These are phyloP conservation scores for Lachancea quebecensis DNA, from an alignment of 805 yeast genomes.

Conservation along the genomic window DNA sequence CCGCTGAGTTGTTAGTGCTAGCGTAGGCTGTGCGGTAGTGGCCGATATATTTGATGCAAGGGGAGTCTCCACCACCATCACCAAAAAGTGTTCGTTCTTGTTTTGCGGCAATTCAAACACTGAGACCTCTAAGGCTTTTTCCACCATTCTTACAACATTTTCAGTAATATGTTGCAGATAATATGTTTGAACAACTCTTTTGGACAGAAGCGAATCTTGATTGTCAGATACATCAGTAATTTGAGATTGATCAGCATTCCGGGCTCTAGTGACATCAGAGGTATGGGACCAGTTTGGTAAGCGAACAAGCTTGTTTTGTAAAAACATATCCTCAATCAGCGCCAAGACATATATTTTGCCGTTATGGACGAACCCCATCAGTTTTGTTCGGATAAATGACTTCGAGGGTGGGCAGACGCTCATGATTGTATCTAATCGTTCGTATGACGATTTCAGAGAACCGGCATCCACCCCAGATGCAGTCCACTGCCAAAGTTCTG, in stretches of 20 bases:
- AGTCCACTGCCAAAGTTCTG: conserved; percentile 5
- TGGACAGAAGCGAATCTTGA: conserved; percentile 4
- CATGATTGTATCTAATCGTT: conserved; percentile 24
- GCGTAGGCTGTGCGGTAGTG: conserved; percentile 7
- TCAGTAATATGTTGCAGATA: conserved; percentile 83
- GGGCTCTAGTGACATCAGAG: conserved; percentile 22
- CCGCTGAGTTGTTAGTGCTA: conserved; percentile 11
- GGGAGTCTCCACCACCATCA: conserved; percentile 75
- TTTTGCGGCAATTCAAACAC: conserved; percentile 58
- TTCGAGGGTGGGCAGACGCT: conserved; percentile 24
- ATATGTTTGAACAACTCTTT: conserved; percentile 39
- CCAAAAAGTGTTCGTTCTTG: conserved; percentile 68
- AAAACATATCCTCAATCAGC: conserved; percentile 81
- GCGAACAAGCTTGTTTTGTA: conserved; percentile 44
- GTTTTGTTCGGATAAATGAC: conserved; percentile 74
- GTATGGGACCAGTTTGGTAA: conserved; percentile 33
- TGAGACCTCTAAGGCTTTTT: conserved; percentile 81
- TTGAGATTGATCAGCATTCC: conserved; percentile 3
- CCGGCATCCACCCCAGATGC: not conserved
- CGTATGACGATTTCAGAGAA: conserved; percentile 12
- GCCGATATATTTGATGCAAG: conserved; percentile 31
- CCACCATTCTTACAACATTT: conserved; percentile 72
- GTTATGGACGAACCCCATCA: conserved; percentile 79
- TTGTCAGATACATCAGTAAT: not conserved
- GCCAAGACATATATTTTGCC: conserved; percentile 89